Evolutionary conservation across 192 early-diverging fungal genomes (phyloP), one percentile per base, ranked within the genome.

Genomic region (Funneliformis mosseae): DNA sequence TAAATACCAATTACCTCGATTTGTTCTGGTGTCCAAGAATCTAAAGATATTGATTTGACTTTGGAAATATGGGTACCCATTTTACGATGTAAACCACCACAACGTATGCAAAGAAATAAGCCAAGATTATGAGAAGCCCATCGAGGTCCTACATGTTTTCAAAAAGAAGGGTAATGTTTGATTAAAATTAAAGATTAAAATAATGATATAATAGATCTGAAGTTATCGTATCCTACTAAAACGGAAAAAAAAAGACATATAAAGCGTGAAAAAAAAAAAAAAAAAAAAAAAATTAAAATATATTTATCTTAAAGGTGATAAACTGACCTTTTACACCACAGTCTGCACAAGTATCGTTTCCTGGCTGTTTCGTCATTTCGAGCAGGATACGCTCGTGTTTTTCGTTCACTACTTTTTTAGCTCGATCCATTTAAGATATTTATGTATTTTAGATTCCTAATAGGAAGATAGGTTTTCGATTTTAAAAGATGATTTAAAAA

Each of bases 101-200:
- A 99, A 6, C 96, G 89, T 39, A 98, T 97, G 87, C 97, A 99
- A 48, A 99, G 82, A 80, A 99, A 97, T 55, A 96, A 87, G 6
- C 97, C 96, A 50, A 98, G 82, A 82, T 96, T 96, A 92, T 93
- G 94, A 4, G 95, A 96, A 42, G 94, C 91, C 94, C 94, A 96
- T 63, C 92, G 93, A 23, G 94, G 93, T n/a, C 90, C 94, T 95
- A 90, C 11, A 77, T 5, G 3, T 21, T 39, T 59, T 43, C n/a
- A 76, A 60, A 43, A 41, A 39, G 68, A 27, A n/a, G 4, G 46
- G 18, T n/a, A 25, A 69, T 43, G 41, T 21, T 43, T 59, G 16
- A 45, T 6, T 25, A 12, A 16, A 1, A 55, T 41, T 48, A 45
- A n/a, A 50, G 50, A 48, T 4, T 60, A 25, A 7, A 42, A 27